These are phyloP conservation scores for Nicotiana noctiflora DNA, from an alignment of 257 asterid species.

Conservation along the genomic window DNA sequence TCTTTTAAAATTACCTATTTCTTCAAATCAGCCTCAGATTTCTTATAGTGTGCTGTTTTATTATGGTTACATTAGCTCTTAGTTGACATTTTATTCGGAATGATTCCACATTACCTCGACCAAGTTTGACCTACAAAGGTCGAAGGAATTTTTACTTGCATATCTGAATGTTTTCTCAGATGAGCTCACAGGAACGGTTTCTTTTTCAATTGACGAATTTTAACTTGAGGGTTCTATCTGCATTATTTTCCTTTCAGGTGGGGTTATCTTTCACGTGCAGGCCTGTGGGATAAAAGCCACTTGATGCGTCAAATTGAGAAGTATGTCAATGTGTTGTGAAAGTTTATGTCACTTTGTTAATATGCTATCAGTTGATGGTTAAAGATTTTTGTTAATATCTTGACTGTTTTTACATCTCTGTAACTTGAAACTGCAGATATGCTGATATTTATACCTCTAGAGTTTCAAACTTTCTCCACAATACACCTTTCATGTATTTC, in stretches of 20 bases:
- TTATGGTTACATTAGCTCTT: background rate
- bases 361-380: background rate
- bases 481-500: conserved; percentile 90
- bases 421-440: conserved; percentile 43
- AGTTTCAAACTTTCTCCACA: conserved; percentile 86
- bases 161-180: background rate
- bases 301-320: conserved; percentile 90
- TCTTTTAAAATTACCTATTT: background rate
- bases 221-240: conserved; percentile 2
- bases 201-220: conserved; percentile 4
- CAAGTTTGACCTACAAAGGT: background rate
- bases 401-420: background rate
- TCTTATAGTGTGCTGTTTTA: background rate
- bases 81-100: background rate
- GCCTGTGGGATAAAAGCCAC: conserved; percentile 96
- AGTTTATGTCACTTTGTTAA: background rate
- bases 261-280: conserved; percentile 92
- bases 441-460: conserved; percentile 91
- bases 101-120: background rate
- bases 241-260: conserved; percentile 48
- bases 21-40: background rate
- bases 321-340: conserved; percentile 31
- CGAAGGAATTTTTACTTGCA: background rate
- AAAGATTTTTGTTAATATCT: background rate
- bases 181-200: background rate